These are phyloP conservation scores for Adansonia digitata DNA, from an alignment of 345 rosid genomes.

Conservation along the genomic window DNA sequence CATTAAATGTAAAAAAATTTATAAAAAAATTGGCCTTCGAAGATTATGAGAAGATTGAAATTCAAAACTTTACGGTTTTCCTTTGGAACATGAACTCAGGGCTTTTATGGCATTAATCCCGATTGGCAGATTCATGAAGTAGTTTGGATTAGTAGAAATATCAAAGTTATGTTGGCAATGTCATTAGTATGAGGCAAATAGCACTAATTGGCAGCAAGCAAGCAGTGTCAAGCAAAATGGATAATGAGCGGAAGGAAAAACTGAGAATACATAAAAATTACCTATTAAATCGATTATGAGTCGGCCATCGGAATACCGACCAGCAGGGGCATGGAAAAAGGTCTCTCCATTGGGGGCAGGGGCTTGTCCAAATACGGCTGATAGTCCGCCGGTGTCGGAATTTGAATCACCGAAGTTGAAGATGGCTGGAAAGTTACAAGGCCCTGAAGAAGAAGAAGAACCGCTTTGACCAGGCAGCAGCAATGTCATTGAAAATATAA, in stretches of 20 bases:
- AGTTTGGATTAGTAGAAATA: background rate
- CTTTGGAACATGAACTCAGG: background rate
- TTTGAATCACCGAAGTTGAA: slow-evolving; percentile 49
- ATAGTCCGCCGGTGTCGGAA: slow-evolving; percentile 67
- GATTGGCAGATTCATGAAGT: background rate
- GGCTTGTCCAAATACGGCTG: slow-evolving; percentile 79
- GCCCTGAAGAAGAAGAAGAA: slow-evolving; percentile 23
- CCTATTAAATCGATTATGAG: slow-evolving; percentile 7
- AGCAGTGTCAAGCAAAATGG: background rate
- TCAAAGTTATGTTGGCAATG: background rate
- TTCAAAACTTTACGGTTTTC: background rate
- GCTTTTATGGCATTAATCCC: background rate
- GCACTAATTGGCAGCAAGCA: background rate
- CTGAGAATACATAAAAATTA: background rate
- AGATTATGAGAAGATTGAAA: background rate
- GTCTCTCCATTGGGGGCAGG: slow-evolving; percentile 39
- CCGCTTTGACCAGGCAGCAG: background rate
- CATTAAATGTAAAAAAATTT: too few species aligned
- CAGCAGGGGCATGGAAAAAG: background rate
- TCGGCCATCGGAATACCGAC: slow-evolving; percentile 8
- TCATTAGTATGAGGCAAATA: background rate
- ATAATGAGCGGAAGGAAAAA: background rate
- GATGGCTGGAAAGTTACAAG: slow-evolving; percentile 62
- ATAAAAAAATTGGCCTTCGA: too few species aligned
- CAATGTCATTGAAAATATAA: background rate